These are phyloP conservation scores for Saxispiralis lemnorum DNA, from an alignment of 495 filamentous ascomycete genomes.

Conservation along the genomic window DNA sequence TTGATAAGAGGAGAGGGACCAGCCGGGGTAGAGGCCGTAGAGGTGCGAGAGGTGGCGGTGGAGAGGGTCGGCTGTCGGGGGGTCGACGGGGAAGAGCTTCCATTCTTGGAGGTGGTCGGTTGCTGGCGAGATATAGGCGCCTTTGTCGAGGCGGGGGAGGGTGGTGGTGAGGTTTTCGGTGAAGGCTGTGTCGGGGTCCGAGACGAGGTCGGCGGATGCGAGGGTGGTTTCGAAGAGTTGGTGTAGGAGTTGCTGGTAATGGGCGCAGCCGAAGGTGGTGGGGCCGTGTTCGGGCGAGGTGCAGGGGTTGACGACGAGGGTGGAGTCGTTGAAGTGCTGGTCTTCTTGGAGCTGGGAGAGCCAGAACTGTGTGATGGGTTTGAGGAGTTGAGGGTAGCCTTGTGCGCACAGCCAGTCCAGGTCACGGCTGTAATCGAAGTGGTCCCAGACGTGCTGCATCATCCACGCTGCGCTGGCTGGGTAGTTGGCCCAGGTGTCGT, in stretches of 20 bases:
- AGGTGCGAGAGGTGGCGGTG: constrained; percentile 39
- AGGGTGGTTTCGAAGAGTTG: constrained; percentile 29
- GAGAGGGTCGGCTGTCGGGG: constrained; percentile 20
- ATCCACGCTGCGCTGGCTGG: constrained; percentile 32
- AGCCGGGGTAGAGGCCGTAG: constrained; percentile 37
- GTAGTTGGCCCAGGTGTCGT: constrained; percentile 26
- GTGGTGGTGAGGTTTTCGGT: constrained; percentile 15
- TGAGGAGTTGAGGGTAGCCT: constrained; percentile 31
- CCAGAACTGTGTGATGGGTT: constrained; percentile 32
- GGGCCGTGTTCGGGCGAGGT: constrained; percentile 36
- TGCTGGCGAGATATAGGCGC: constrained; percentile 26
- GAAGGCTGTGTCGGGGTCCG: constrained; percentile 19
- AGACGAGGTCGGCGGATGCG: constrained; percentile 7
- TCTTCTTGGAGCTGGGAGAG: constrained; percentile 30
- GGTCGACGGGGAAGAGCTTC: constrained; percentile 21
- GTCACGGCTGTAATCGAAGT: constrained; percentile 31
- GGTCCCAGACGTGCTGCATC: constrained; percentile 33
- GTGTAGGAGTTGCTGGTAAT: constrained; percentile 33
- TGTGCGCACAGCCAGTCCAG: constrained; percentile 23
- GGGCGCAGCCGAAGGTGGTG: constrained; percentile 34
- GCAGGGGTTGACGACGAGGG: constrained; percentile 34
- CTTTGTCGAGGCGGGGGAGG: constrained; percentile 27
- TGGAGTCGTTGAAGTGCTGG: constrained; percentile 31
- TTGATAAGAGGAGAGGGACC: constrained; percentile 22
- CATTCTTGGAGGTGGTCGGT: constrained; percentile 25